phyloP scores from a whole-genome alignment of 139 green algal species.

The Chlorokybus atmophyticus region DNA sequence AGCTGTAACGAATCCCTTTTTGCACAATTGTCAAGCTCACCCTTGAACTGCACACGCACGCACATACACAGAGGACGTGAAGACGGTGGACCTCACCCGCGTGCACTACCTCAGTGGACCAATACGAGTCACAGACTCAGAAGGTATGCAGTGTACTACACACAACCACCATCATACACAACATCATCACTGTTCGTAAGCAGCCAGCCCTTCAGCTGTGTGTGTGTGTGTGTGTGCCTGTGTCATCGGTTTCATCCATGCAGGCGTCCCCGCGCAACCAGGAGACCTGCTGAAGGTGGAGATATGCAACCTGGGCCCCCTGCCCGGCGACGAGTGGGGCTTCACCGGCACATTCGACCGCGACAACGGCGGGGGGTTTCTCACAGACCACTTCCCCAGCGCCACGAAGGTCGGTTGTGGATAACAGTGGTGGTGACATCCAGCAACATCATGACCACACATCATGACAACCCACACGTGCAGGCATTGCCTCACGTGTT shows the following conservation, averaged over 20 bases:
- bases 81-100: constrained; percentile 40
- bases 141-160: background rate
- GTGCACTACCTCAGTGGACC: constrained; percentile 55
- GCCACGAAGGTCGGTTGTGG: no score
- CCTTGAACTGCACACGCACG: no score
- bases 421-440: no score
- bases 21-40: no score
- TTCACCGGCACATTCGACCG: constrained; percentile 61
- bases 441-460: no score
- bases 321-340: constrained; percentile 53
- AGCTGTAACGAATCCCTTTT: no score
- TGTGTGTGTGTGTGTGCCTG: no score
- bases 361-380: constrained; percentile 59
- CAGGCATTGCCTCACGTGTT: no score
- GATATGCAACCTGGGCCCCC: constrained; percentile 49
- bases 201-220: no score
- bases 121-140: constrained; percentile 22
- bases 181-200: no score
- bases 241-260: background rate
- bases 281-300: constrained; percentile 59
- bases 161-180: no score
- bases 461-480: no score
- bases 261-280: constrained; percentile 39
- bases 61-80: constrained; percentile 59
- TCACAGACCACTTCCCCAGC: constrained; percentile 60